These are phyloP conservation scores for Cladosporium sp. DNA, from an alignment of 2,329 filamentous ascomycete species.

Conservation along the genomic window DNA sequence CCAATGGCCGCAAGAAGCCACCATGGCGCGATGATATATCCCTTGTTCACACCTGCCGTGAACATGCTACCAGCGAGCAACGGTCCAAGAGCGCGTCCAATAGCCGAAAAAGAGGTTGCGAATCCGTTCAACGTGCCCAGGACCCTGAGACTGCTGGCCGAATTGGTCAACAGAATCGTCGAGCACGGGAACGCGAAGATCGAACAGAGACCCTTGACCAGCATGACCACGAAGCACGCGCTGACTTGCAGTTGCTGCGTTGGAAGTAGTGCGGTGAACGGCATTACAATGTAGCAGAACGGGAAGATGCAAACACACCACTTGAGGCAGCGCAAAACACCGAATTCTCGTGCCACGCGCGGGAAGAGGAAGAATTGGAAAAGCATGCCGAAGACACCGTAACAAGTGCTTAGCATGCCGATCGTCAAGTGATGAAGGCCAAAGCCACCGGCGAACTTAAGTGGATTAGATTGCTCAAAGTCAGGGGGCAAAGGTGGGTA, in stretches of 20 bases:
- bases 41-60: constrained; percentile 70
- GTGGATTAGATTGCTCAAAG: constrained; percentile 59
- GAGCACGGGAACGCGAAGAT: constrained; percentile 88
- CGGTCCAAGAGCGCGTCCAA: constrained; percentile 79
- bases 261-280: constrained; percentile 70
- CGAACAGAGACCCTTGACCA: constrained; percentile 70
- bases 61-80: constrained; percentile 72
- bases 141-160: constrained; percentile 70
- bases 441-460: constrained; percentile 82
- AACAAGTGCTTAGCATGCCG: constrained; percentile 80
- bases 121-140: constrained; percentile 90
- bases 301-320: constrained; percentile 69
- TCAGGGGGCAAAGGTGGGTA: constrained; percentile 62
- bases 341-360: constrained; percentile 68
- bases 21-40: constrained; percentile 78
- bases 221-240: constrained; percentile 65
- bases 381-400: constrained; percentile 75
- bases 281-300: constrained; percentile 75
- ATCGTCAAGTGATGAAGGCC: constrained; percentile 72
- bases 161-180: constrained; percentile 89
- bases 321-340: constrained; percentile 72
- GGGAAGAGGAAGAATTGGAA: constrained; percentile 88
- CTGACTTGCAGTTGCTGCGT: constrained; percentile 54
- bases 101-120: constrained; percentile 76
- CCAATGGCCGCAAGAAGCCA: constrained; percentile 71